A percentile compares a stretch with the other conserved stretches of the same genome.
Conservation (phyloP, 257 asterid genomes). For the Phtheirospermum japonicum region DNA sequence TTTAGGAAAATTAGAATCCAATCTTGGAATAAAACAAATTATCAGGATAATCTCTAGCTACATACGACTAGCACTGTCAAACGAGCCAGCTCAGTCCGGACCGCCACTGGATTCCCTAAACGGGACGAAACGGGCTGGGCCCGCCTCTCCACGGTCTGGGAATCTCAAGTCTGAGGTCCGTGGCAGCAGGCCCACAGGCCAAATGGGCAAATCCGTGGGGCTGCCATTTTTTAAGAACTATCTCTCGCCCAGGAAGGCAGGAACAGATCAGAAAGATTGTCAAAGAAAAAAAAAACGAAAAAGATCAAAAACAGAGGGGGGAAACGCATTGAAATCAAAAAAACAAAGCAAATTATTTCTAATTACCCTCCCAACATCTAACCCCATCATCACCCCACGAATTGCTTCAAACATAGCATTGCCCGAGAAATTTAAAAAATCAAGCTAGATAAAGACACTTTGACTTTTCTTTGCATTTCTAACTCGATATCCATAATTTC, state of each 20-base stretch:
- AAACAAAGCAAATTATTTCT: background rate
- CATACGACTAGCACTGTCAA: background rate
- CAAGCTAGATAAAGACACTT: background rate
- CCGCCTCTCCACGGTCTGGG: background rate
- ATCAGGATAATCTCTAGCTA: slow-evolving; percentile 13
- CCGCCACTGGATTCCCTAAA: too few relatives aligned
- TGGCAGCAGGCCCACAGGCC: background rate
- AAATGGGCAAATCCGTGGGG: background rate
- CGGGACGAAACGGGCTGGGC: background rate
- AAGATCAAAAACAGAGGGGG: background rate
- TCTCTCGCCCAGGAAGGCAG: background rate
- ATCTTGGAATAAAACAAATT: background rate
- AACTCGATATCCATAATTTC: background rate
- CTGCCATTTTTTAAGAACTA: background rate
- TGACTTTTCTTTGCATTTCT: background rate
- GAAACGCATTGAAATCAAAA: background rate
- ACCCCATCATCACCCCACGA: background rate
- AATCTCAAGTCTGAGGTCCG: background rate
- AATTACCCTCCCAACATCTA: background rate
- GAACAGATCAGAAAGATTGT: background rate
- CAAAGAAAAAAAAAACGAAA: background rate
- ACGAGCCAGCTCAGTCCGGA: too few relatives aligned
- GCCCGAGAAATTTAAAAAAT: background rate
- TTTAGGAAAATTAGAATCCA: slow-evolving; percentile 24
- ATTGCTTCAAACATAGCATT: slow-evolving; percentile 1